Evolutionary conservation across 495 filamentous ascomycete genomes (phyloP).

Genomic region (Pseudomonodictys pantanalensis): DNA sequence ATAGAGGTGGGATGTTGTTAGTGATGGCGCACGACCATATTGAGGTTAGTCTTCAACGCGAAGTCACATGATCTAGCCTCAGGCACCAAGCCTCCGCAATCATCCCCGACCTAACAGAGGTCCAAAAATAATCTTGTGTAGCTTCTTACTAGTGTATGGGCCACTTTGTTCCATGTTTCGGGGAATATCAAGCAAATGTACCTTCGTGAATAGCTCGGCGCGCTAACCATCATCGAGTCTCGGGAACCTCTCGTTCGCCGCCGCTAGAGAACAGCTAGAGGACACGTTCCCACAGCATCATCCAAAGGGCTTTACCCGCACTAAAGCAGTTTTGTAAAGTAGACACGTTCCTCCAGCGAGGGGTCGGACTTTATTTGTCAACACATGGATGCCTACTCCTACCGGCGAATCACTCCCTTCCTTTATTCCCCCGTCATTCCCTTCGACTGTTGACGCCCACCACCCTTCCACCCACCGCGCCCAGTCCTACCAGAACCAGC

Average conservation of each 20-base stretch:
- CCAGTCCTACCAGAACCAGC: slow-evolving; percentile 24
- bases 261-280: background rate
- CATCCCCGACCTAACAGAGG: background rate
- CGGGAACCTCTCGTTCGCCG: background rate
- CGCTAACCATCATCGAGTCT: background rate
- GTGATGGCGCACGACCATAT: background rate
- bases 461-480: slow-evolving; percentile 30
- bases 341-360: slow-evolving; percentile 19
- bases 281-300: slow-evolving; percentile 30
- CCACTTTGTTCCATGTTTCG: no score
- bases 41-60: background rate
- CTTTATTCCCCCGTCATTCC: slow-evolving; percentile 21
- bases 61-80: slow-evolving; percentile 7
- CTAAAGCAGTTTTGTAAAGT: slow-evolving; percentile 6
- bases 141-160: no score
- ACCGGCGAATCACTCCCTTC: slow-evolving; percentile 32
- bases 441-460: slow-evolving; percentile 16
- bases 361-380: slow-evolving; percentile 7
- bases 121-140: no score
- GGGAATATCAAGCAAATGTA: background rate
- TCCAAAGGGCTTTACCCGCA: slow-evolving; percentile 22
- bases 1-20: background rate
- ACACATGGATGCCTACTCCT: slow-evolving; percentile 41
- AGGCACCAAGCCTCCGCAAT: background rate
- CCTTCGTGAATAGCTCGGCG: background rate